Evolutionary conservation across 1,284 basidiomycete species (phyloP).

Genomic region (Inonotus hispidus): DNA sequence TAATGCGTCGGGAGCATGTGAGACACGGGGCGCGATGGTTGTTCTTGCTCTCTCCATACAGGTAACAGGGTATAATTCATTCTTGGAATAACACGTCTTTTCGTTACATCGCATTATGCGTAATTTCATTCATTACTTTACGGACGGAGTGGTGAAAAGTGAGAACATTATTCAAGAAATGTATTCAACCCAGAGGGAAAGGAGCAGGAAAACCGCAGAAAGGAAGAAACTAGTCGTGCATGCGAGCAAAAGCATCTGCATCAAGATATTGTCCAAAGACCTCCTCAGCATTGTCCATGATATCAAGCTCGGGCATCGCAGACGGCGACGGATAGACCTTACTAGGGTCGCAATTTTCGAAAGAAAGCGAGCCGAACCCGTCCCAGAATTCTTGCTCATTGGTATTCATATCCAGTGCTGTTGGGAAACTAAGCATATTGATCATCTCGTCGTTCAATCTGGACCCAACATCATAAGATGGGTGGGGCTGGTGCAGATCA

Average conservation of each 20-base stretch:
- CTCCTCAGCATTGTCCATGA: neutral
- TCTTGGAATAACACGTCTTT: no score
- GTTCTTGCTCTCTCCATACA: no score
- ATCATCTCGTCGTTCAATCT: neutral
- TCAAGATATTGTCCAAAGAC: neutral
- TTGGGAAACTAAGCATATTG: neutral
- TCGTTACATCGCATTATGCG: no score
- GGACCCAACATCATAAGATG: neutral
- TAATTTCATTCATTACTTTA: no score
- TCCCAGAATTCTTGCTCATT: neutral
- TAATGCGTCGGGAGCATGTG: no score
- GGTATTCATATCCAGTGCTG: neutral
- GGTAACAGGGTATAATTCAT: no score
- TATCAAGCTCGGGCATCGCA: neutral
- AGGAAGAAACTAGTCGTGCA: neutral
- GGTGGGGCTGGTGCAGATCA: neutral
- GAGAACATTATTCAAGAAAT: no score
- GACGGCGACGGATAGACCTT: neutral
- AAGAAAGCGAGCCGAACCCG: neutral
- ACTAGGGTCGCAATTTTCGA: neutral
- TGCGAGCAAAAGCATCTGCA: neutral
- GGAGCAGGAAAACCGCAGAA: neutral
- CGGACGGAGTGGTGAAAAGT: no score
- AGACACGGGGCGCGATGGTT: no score
- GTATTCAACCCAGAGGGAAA: no score